These are phyloP conservation scores for Colletotrichum sp. DNA, from an alignment of 2,329 filamentous ascomycete genomes.

Conservation along the genomic window DNA sequence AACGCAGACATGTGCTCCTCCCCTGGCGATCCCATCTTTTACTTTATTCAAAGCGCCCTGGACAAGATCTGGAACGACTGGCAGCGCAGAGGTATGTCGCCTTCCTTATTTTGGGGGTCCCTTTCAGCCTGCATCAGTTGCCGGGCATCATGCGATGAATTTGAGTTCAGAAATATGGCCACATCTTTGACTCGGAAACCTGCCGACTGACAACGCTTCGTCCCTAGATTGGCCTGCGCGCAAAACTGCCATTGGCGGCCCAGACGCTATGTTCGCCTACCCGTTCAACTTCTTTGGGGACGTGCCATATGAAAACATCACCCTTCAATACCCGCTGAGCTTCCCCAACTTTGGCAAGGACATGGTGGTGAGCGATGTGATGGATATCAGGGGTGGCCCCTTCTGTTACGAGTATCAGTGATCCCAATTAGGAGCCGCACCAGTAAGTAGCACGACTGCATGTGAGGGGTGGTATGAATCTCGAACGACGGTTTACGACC, in stretches of 20 bases:
- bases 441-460: too few species aligned
- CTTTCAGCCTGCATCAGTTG: too few species aligned
- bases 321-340: background rate
- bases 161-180: background rate
- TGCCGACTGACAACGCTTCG: background rate
- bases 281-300: background rate
- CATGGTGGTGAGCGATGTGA: slow-evolving; percentile 26
- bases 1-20: background rate
- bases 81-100: too few species aligned
- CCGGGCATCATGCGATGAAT: too few species aligned
- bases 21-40: background rate
- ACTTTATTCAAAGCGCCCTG: background rate
- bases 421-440: background rate
- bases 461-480: too few species aligned
- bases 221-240: background rate
- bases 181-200: background rate
- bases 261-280: background rate
- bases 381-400: slow-evolving; percentile 25
- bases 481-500: too few species aligned
- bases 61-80: background rate
- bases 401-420: slow-evolving; percentile 28
- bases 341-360: background rate
- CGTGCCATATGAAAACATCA: background rate
- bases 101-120: too few species aligned
- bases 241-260: background rate